Base-by-base conservation (phyloP, 1,284 basidiomycete species). In the Ustilago tritici region DNA sequence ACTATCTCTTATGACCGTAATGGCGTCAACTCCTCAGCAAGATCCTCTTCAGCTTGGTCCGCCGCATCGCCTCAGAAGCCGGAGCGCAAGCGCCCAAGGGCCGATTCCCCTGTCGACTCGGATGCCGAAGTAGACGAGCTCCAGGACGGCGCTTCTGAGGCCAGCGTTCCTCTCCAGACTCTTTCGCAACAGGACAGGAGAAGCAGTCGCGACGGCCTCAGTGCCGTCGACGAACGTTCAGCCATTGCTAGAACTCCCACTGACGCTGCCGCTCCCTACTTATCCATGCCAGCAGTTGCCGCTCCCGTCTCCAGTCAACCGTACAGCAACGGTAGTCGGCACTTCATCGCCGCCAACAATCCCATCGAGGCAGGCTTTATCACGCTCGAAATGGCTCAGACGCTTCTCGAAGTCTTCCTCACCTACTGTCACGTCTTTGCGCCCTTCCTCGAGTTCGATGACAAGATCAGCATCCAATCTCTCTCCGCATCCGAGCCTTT, bases 41-140 rank as follows among this genome's bases (percentile, higher is more conserved):
- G 60, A 23, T 60, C 69, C 32, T 58, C 69, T 15, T 62, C 69
- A 2, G 61, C 69, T 5, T 57, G 60, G 35, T 65, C 69, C 11
- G 63, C 28, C 28, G 69, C 60, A 4, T 66, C 70, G 12, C 54
- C 57, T 9, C 61, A 57, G 7, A 73, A 73, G 54, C 34, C 54
- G 17, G 72, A 75, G 3, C 72, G 67, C 46, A 75, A 70, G 47
- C 61, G 73, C 7, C 53, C 58, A 41, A 61, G 74, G 34, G 55
- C 62, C 9, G 56, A 61, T 34, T 68, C 69, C 4, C 62, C 62
- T 6, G 70, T 70, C 12, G 75, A 77, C 12, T 77, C 75, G 14
- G 75, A 77, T 31, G 61, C 59, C 31, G 75, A 77, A 36, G 63
- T 77, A 17, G 75, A 77, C 40, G 75, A 77, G 50, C 70, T 77